phyloP scores from a whole-genome alignment of 768 basidiomycete species.

The Phylloporus sp. region DNA sequence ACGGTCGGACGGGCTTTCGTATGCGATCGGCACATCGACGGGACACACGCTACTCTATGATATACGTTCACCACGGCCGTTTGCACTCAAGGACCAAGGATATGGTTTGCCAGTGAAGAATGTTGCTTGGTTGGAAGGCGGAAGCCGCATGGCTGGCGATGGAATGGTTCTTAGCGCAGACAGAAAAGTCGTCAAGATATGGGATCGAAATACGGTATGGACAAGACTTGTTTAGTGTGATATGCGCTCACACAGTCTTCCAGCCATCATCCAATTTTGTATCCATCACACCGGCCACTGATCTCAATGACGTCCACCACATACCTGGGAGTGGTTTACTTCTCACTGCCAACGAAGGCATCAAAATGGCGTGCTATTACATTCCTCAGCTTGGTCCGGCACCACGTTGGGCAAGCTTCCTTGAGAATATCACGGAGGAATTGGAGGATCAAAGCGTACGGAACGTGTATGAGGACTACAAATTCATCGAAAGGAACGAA shows the following conservation, averaged over 20 bases:
- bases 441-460: conserved; percentile 85
- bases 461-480: conserved; percentile 92
- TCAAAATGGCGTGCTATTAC: conserved; percentile 91
- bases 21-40: conserved; percentile 92
- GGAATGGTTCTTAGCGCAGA: conserved; percentile 90
- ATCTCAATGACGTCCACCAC: conserved; percentile 89
- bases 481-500: conserved; percentile 88
- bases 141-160: conserved; percentile 77
- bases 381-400: conserved; percentile 96
- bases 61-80: conserved; percentile 77
- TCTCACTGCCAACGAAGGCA: conserved; percentile 94
- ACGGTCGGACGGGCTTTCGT: conserved; percentile 83
- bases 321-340: conserved; percentile 85
- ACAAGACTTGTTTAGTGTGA: not conserved
- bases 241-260: not conserved
- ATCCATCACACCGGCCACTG: conserved; percentile 86
- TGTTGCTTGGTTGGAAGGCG: conserved; percentile 88
- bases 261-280: conserved; percentile 85
- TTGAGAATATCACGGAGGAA: conserved; percentile 98
- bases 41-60: conserved; percentile 96
- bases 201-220: conserved; percentile 82
- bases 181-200: conserved; percentile 96
- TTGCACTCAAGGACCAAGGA: conserved; percentile 93
- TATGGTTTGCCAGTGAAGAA: conserved; percentile 88
- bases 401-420: conserved; percentile 94